Conservation (phyloP, 2,329 filamentous ascomycete species). For the Penicillium sp. region DNA sequence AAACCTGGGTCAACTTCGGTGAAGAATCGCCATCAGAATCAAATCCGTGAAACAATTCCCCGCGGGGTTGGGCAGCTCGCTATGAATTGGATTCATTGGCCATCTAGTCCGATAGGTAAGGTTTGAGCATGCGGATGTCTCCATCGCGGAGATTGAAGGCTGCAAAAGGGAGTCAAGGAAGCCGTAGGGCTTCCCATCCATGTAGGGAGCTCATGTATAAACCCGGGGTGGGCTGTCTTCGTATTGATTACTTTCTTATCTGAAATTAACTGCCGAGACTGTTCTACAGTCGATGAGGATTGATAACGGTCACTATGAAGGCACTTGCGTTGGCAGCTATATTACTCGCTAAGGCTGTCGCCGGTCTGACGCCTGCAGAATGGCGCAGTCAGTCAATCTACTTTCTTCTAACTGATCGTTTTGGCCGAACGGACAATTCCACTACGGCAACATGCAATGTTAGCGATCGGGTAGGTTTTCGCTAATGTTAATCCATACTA, state of each 20-base stretch:
- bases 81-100: constrained; percentile 4
- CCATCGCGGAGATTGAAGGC: neutral
- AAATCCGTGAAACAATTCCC: constrained; percentile 9
- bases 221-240: neutral
- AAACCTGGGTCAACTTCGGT: neutral
- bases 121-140: neutral
- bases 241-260: neutral
- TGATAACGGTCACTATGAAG: constrained; percentile 6
- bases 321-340: neutral
- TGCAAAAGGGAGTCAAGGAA: neutral
- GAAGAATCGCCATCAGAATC: neutral
- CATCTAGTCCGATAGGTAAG: constrained; percentile 4
- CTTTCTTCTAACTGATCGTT: constrained; percentile 54
- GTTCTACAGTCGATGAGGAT: too few relatives aligned
- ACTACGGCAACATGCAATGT: constrained; percentile 42
- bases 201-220: constrained; percentile 11
- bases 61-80: neutral
- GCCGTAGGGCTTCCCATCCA: neutral
- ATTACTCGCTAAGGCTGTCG: constrained; percentile 24
- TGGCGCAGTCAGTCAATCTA: constrained; percentile 55
- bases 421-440: constrained; percentile 48
- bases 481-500: neutral
- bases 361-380: constrained; percentile 40
- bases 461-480: constrained; percentile 29
- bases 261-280: neutral